Evolutionary conservation across 2,329 filamentous ascomycete genomes (phyloP).

Genomic region (Colletotrichum falcatum): DNA sequence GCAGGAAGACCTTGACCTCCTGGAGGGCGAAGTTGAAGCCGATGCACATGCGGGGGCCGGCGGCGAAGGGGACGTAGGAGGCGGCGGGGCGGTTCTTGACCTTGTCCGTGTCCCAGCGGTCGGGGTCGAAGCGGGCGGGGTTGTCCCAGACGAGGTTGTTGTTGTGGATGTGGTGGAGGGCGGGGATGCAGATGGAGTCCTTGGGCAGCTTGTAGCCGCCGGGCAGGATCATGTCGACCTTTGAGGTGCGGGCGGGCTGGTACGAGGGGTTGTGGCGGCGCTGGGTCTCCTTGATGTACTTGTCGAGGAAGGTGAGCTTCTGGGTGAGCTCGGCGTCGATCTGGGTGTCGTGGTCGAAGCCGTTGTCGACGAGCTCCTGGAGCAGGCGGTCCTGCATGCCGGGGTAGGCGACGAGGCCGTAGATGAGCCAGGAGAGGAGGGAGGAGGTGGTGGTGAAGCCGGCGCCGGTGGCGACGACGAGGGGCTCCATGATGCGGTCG

Average conservation of each 20-base stretch:
- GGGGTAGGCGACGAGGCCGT: slow-evolving; percentile 63
- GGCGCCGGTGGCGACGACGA: slow-evolving; percentile 66
- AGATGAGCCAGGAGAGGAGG: slow-evolving; percentile 69
- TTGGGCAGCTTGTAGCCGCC: slow-evolving; percentile 68
- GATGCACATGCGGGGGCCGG: slow-evolving; percentile 69
- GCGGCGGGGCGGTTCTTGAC: slow-evolving; percentile 64
- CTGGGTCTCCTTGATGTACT: slow-evolving; percentile 71
- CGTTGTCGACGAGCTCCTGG: slow-evolving; percentile 67
- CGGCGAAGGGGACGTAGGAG: slow-evolving; percentile 69
- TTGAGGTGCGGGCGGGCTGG: slow-evolving; percentile 69
- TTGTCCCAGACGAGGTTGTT: slow-evolving; percentile 69
- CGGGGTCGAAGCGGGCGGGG: slow-evolving; percentile 67
- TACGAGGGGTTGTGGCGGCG: slow-evolving; percentile 71
- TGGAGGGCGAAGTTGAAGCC: slow-evolving; percentile 74
- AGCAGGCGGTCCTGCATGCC: slow-evolving; percentile 68
- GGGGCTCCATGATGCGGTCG: slow-evolving; percentile 51
- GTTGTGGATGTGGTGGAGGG: slow-evolving; percentile 63
- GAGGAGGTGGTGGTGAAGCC: slow-evolving; percentile 72
- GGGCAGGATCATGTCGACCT: slow-evolving; percentile 66
- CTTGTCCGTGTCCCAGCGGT: slow-evolving; percentile 67
- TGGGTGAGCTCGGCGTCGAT: slow-evolving; percentile 61
- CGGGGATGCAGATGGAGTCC: slow-evolving; percentile 65
- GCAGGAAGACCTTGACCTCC: slow-evolving; percentile 70
- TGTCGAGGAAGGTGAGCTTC: slow-evolving; percentile 64
- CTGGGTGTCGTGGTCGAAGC: slow-evolving; percentile 55